phyloP scores from a whole-genome alignment of 345 rosid species.

The Salix exigua region DNA sequence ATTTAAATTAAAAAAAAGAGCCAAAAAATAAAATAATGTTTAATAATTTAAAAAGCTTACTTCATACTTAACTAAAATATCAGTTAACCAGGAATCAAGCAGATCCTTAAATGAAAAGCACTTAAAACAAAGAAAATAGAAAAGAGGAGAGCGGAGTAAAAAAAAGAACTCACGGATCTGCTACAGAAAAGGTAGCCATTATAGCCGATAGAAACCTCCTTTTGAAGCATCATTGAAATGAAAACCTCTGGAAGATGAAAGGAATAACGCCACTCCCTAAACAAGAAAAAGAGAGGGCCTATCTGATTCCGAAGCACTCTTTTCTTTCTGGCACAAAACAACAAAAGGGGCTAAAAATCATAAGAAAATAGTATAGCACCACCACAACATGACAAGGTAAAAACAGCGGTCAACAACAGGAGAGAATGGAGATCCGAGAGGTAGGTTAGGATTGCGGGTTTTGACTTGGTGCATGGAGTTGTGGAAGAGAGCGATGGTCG shows the following conservation, averaged over 20 bases:
- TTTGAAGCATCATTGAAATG: neutral
- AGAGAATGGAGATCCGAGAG: too few relatives aligned
- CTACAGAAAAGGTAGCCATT: constrained; percentile 22
- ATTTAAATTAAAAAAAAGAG: too few relatives aligned
- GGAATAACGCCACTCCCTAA: neutral
- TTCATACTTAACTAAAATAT: too few relatives aligned
- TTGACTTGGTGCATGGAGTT: too few relatives aligned
- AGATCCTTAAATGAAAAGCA: neutral
- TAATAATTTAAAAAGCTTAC: too few relatives aligned
- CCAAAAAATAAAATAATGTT: too few relatives aligned
- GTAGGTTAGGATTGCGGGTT: too few relatives aligned
- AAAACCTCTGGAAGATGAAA: neutral
- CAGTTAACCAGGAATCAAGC: neutral
- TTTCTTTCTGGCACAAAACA: constrained; percentile 10
- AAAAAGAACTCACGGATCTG: constrained; percentile 34
- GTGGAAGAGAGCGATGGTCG: too few relatives aligned
- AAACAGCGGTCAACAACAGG: neutral
- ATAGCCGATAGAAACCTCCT: constrained; percentile 8
- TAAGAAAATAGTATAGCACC: neutral
- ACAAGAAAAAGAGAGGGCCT: neutral
- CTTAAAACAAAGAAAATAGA: neutral
- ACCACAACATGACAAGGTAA: neutral
- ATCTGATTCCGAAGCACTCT: constrained; percentile 13
- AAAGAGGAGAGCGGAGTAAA: neutral
- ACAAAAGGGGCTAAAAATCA: neutral